These are phyloP conservation scores for Mycena venus DNA, from an alignment of 768 basidiomycete genomes.

Conservation along the genomic window DNA sequence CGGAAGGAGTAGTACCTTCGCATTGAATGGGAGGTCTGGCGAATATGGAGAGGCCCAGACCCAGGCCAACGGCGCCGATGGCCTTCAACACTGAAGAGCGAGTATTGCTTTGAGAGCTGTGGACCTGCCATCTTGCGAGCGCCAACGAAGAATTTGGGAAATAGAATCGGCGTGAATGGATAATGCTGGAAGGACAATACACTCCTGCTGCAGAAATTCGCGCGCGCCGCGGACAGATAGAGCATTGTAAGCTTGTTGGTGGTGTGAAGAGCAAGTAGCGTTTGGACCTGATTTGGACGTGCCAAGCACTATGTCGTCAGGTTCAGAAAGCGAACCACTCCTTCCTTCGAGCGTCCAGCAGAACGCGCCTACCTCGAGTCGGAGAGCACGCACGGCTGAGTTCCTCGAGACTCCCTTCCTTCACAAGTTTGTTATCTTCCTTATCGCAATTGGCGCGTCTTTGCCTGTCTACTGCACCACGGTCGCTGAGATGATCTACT, in stretches of 20 bases:
- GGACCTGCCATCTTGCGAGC: not conserved
- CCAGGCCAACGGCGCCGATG: slow-evolving; percentile 36
- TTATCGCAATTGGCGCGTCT: slow-evolving; percentile 49
- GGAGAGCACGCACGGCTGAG: slow-evolving; percentile 54
- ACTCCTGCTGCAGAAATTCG: slow-evolving; percentile 11
- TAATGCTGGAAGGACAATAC: not conserved
- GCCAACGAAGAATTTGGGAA: slow-evolving; percentile 5
- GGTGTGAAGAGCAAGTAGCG: no score
- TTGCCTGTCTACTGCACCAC: not conserved
- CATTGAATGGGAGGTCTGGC: slow-evolving; percentile 58
- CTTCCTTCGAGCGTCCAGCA: slow-evolving; percentile 40
- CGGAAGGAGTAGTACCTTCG: slow-evolving; percentile 58
- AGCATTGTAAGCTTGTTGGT: no score
- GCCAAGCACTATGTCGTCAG: slow-evolving; percentile 31
- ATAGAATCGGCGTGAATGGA: slow-evolving; percentile 23
- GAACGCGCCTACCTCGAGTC: slow-evolving; percentile 32
- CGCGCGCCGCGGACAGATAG: not conserved
- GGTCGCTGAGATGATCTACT: slow-evolving; percentile 58
- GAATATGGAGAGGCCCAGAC: slow-evolving; percentile 39
- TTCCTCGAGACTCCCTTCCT: slow-evolving; percentile 66
- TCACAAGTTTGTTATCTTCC: slow-evolving; percentile 68
- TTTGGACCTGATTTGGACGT: not conserved
- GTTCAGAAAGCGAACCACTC: slow-evolving; percentile 65
- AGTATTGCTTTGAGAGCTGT: not conserved
- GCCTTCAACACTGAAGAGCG: slow-evolving; percentile 21